Percentiles rank a stretch among this genome's conserved stretches.
Conservation (phyloP, 139 green algal species). For the Asterochloris erici region DNA sequence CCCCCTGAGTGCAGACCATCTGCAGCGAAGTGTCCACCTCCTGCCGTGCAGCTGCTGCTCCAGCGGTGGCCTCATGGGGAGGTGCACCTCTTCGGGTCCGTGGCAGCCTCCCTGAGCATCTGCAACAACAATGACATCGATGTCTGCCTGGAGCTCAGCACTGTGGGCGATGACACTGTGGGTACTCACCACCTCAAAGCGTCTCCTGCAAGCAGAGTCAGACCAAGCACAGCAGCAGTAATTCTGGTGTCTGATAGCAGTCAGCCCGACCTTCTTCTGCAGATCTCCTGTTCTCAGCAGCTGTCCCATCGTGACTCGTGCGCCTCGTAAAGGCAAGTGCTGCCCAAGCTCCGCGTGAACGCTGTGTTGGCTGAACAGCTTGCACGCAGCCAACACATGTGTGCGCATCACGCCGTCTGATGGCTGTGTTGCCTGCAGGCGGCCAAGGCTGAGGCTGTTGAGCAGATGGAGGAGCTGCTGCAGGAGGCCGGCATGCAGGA, state of each 20-base stretch:
- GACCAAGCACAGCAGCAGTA: too few species aligned
- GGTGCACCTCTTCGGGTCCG: constrained; percentile 66
- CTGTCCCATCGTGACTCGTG: too few species aligned
- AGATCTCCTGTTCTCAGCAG: too few species aligned
- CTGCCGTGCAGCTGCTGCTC: constrained; percentile 26
- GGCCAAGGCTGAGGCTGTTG: constrained; percentile 49
- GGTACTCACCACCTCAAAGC: neutral
- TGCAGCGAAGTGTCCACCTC: neutral
- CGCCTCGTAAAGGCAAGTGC: too few species aligned
- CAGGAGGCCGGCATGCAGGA: constrained; percentile 49
- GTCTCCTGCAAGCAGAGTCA: neutral
- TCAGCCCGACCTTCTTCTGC: too few species aligned
- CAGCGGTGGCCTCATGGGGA: constrained; percentile 37
- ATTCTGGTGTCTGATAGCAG: too few species aligned
- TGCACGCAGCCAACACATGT: too few species aligned
- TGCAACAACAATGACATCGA: constrained; percentile 75
- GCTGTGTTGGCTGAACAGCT: too few species aligned
- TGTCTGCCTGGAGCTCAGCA: constrained; percentile 61
- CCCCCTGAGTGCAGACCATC: too few species aligned
- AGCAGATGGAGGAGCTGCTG: constrained; percentile 53
- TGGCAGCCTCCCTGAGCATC: constrained; percentile 66
- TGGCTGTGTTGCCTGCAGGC: constrained; percentile 18
- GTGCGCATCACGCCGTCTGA: too few species aligned
- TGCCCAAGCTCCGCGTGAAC: too few species aligned
- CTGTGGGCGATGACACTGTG: constrained; percentile 24